Evolutionary conservation across 768 basidiomycete genomes (phyloP).

Genomic region (Leccinum uliginosum): DNA sequence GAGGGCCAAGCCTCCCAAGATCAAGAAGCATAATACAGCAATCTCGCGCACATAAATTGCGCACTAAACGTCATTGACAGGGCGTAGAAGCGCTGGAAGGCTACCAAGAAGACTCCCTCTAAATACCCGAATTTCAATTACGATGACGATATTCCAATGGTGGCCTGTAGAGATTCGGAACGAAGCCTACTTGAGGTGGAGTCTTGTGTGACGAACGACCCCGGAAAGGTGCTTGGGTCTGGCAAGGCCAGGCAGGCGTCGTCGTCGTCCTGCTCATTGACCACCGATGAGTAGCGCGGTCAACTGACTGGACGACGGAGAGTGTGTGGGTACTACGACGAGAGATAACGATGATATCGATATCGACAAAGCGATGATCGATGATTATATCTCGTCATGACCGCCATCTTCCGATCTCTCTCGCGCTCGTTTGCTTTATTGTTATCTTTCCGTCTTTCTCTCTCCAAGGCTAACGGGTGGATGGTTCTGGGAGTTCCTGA

Average conservation of each 20-base stretch:
- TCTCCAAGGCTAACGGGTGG: not conserved
- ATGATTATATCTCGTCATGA: constrained; percentile 2
- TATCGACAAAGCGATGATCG: not conserved
- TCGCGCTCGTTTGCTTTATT: not conserved
- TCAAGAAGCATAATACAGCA: not conserved
- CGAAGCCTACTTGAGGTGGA: not conserved
- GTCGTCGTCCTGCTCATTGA: not conserved
- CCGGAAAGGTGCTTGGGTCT: not conserved
- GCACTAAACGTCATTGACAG: not conserved
- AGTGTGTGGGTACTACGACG: not conserved
- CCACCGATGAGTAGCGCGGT: not conserved
- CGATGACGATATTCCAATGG: not conserved
- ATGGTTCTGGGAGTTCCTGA: not conserved
- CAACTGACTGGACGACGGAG: not conserved
- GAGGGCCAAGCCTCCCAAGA: not conserved
- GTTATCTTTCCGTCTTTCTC: not conserved
- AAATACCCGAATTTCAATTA: not conserved
- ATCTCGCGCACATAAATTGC: not conserved
- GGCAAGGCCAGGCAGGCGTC: not conserved
- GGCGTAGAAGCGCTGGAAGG: not conserved
- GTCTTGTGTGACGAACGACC: not conserved
- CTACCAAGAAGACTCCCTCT: no score
- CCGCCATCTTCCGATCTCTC: not conserved
- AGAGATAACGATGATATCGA: not conserved
- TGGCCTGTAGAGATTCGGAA: not conserved